Percentiles rank a stretch among this genome's conserved stretches.
phyloP scores from a whole-genome alignment of 106 monocot species.

The Agapanthus africanus region DNA sequence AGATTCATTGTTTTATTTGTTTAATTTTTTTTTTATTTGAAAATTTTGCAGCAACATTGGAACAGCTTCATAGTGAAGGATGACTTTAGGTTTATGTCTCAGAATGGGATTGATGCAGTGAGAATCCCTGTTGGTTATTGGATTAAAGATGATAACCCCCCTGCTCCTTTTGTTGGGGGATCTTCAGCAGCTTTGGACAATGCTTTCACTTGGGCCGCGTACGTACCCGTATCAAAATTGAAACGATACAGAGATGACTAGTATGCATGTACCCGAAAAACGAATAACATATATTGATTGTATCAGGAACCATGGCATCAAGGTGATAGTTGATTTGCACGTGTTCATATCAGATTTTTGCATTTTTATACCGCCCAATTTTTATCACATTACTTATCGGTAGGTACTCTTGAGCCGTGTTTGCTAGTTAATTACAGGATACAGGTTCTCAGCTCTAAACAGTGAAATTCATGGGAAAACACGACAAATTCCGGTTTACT shows the following conservation, averaged over 20 bases:
- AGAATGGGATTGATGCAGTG: constrained; percentile 43
- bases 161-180: constrained; percentile 50
- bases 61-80: constrained; percentile 44
- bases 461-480: too few species aligned
- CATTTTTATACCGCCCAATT: too few species aligned
- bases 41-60: constrained; percentile 50
- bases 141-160: constrained; percentile 52
- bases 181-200: constrained; percentile 49
- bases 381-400: too few species aligned
- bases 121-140: constrained; percentile 79
- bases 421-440: too few species aligned
- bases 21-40: neutral
- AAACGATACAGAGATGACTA: too few species aligned
- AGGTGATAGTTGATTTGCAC: constrained; percentile 59
- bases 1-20: too few species aligned
- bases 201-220: constrained; percentile 73
- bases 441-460: too few species aligned
- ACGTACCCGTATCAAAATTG: too few species aligned
- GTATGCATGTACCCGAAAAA: too few species aligned
- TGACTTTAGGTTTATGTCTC: constrained; percentile 53
- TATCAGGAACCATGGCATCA: constrained; percentile 36
- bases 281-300: neutral
- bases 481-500: too few species aligned
- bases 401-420: too few species aligned
- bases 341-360: too few species aligned